Base-by-base conservation (phyloP, 1,139 yeast species). In the Williopsis jadinii region DNA sequence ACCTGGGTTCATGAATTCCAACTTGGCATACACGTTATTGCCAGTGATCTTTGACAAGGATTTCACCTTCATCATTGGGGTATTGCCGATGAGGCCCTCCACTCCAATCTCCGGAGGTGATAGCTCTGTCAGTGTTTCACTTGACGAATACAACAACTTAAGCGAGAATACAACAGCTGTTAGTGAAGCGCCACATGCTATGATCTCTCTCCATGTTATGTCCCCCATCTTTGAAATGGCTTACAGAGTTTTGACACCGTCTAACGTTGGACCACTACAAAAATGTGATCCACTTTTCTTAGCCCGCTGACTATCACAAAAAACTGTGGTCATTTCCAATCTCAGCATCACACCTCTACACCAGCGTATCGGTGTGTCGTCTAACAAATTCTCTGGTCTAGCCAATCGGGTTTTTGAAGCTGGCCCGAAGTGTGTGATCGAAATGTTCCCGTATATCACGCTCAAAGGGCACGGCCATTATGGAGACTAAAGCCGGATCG, bases 1-100 rank as follows among this genome's bases (percentile, higher is more conserved):
- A 15, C 95, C 98, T 1, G 97, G 97, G 55, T 92, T 92, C 53
- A 73, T 66, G 45, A 87, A 66, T 61, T 92, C 98, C 47, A 90
- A 63, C 58, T 92, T 92, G 43, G 95, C 97, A 55, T 80, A 85
- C 9, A 92, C 77, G 38, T 83, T 80, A 57, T 95, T 82, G 0
- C 95, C 95, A 0, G 96, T 86, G 19, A 71, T 64, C 11, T 69
- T 63, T 1, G 94, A 80, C n/a, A 92, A 68, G 0, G 95, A 83
- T 49, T 75, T 73, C 43, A 92, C 73, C 50, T 76, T 75, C n/a
- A 92, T 78, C 61, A 92, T 60, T 1, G 95, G 95, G 1, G 98
- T 92, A 61, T 88, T 80, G 0, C 98, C 98, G 30, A 92, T 87
- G 27, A 88, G 71, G 15, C 73, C 80, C 24, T 75, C 76, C 0